A percentile compares a stretch with the other conserved stretches of the same genome.
Evolutionary conservation across 2,329 filamentous ascomycete genomes (phyloP).

Genomic region (Verticillium isaacii): DNA sequence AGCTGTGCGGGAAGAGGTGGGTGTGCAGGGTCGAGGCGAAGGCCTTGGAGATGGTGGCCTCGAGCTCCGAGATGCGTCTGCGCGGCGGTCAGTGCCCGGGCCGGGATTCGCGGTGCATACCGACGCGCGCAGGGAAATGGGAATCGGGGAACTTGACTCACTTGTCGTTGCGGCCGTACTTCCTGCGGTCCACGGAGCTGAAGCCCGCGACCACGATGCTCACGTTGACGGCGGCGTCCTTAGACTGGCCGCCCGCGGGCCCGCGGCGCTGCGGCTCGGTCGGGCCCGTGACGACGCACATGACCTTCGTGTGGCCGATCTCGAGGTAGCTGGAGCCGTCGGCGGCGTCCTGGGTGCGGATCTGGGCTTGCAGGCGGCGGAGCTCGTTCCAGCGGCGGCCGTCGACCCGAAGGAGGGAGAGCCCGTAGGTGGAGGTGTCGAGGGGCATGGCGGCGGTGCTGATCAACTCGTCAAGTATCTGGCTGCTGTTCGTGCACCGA

Average conservation of each 20-base stretch:
- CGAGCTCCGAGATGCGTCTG: slow-evolving; percentile 76
- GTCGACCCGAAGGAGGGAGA: slow-evolving; percentile 78
- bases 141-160: slow-evolving; percentile 31
- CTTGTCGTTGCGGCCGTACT: slow-evolving; percentile 73
- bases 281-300: slow-evolving; percentile 87
- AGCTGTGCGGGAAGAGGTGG: slow-evolving; percentile 83
- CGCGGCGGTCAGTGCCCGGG: not conserved
- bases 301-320: slow-evolving; percentile 96
- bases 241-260: slow-evolving; percentile 20
- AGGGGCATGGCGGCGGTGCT: slow-evolving; percentile 67
- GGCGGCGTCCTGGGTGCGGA: slow-evolving; percentile 86
- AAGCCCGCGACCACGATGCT: slow-evolving; percentile 86
- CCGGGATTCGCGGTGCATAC: too few species aligned
- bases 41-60: slow-evolving; percentile 71
- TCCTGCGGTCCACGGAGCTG: slow-evolving; percentile 79
- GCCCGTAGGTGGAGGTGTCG: slow-evolving; percentile 85
- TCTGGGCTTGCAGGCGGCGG: slow-evolving; percentile 79
- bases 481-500: not conserved
- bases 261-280: slow-evolving; percentile 53
- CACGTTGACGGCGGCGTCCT: slow-evolving; percentile 67
- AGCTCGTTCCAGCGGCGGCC: slow-evolving; percentile 96
- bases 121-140: too few species aligned
- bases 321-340: slow-evolving; percentile 93
- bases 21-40: slow-evolving; percentile 77
- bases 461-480: not conserved